Conservation (phyloP, 2,329 filamentous ascomycete genomes). For the Fusarium newnesense region DNA sequence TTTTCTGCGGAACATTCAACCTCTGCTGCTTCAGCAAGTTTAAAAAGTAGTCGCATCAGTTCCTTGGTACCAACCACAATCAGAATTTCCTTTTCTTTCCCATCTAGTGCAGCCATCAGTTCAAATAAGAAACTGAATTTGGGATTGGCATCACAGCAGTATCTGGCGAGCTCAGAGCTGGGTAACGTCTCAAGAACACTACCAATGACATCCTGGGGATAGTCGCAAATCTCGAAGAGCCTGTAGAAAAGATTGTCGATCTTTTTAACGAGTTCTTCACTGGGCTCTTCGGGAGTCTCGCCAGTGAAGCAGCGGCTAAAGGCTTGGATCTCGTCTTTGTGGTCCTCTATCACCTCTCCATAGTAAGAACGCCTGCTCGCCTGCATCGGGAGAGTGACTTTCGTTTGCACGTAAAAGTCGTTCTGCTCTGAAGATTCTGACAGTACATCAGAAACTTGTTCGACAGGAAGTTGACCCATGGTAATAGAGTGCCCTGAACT, state of each 20-base stretch:
- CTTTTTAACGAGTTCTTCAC: slow-evolving; percentile 52
- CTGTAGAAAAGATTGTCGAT: slow-evolving; percentile 63
- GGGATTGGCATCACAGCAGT: slow-evolving; percentile 65
- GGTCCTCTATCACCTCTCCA: slow-evolving; percentile 58
- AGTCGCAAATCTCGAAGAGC: slow-evolving; percentile 66
- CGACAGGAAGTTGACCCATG: slow-evolving; percentile 41
- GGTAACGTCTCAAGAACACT: slow-evolving; percentile 53
- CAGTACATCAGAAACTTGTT: slow-evolving; percentile 38
- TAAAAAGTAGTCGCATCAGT: slow-evolving; percentile 62
- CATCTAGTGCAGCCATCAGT: slow-evolving; percentile 54
- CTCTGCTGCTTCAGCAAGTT: slow-evolving; percentile 56
- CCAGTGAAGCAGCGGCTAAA: slow-evolving; percentile 58
- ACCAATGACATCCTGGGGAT: slow-evolving; percentile 63
- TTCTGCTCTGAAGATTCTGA: slow-evolving; percentile 26
- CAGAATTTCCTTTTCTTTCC: slow-evolving; percentile 59
- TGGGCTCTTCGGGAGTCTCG: slow-evolving; percentile 53
- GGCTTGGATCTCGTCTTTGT: slow-evolving; percentile 55
- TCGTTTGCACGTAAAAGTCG: slow-evolving; percentile 51
- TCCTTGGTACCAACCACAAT: slow-evolving; percentile 63
- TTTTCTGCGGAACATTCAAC: slow-evolving; percentile 50
- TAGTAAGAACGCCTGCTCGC: slow-evolving; percentile 64
- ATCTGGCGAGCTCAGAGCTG: slow-evolving; percentile 59
- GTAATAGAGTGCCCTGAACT: slow-evolving; percentile 42
- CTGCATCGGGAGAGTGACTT: slow-evolving; percentile 68
- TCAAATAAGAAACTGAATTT: slow-evolving; percentile 71